A percentile compares a stretch with the other conserved stretches of the same genome.
These are phyloP conservation scores for Ascochyta lentis DNA, from an alignment of 2,329 filamentous ascomycete genomes.

Conservation along the genomic window DNA sequence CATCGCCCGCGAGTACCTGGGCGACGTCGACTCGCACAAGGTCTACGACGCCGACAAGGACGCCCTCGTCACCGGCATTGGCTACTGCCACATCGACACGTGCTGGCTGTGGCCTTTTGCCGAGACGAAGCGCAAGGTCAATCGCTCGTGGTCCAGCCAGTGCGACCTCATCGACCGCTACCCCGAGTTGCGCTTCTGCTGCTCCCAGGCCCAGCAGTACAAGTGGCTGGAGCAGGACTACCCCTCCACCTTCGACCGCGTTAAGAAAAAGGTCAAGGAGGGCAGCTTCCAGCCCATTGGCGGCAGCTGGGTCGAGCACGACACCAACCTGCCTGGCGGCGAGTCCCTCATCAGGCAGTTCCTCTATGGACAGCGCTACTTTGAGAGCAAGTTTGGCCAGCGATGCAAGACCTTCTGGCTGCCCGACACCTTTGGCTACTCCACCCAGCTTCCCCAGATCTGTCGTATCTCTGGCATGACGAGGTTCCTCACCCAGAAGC, in stretches of 20 bases:
- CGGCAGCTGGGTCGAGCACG: conserved; percentile 98
- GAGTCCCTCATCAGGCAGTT: conserved; percentile 95
- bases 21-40: conserved; percentile 79
- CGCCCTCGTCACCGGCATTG: conserved; percentile 84
- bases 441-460: conserved; percentile 89
- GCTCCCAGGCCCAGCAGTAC: conserved; percentile 95
- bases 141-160: conserved; percentile 94
- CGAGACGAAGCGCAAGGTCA: conserved; percentile 96
- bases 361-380: conserved; percentile 92
- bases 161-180: conserved; percentile 95
- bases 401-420: conserved; percentile 95
- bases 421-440: conserved; percentile 98
- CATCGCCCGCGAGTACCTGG: conserved; percentile 83
- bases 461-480: conserved; percentile 95
- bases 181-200: conserved; percentile 89
- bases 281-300: conserved; percentile 94
- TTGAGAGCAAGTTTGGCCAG: conserved; percentile 89
- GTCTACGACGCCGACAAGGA: conserved; percentile 81
- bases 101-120: conserved; percentile 99
- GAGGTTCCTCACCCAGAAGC: conserved; percentile 95
- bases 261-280: conserved; percentile 88
- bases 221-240: conserved; percentile 96
- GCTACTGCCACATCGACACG: conserved; percentile 97
- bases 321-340: conserved; percentile 95
- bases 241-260: conserved; percentile 85